Base-by-base conservation (phyloP, 768 basidiomycete species). In the Boletus insuetus region DNA sequence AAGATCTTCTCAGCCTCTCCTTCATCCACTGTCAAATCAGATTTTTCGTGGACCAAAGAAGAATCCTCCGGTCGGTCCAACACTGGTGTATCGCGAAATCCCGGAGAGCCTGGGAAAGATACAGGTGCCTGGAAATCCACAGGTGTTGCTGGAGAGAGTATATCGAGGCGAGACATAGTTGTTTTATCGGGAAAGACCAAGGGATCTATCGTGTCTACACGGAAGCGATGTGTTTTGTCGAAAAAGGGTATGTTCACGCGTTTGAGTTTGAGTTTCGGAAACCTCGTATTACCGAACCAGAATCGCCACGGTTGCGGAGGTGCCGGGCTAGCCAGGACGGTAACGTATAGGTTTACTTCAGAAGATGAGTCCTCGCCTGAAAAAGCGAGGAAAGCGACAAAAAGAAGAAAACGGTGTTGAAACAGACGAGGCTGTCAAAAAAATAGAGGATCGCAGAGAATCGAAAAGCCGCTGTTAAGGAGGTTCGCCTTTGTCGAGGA, bases 291-390 rank as follows among this genome's bases (percentile, higher is more conserved):
- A 85, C 84, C 83, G 82, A 82, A 74, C 83, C 82, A 80, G 74
- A 76, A 80, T 87, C 87, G 85, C 88, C 85, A 79, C 84, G 85
- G 85, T 82, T 65, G 64, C 14, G 71, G 75, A 74, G 80, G 80
- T 74, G 79, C 82, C 81, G 81, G 79, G 75, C 78, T 80, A 78
- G 65, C 73, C 72, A 74, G 82, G 77, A 78, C 83, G 84, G 82
- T 79, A 77, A 74, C 54, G 54, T 38, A 40, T 53, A 49, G 62
- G 74, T 69, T 68, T 75, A 73, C 70, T 75, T 82, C 83, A 87
- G 80, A 77, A 77, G 76, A 78, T 1, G 77, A 60, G 76, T 80
- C 86, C 86, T 85, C 85, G 87, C 88, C 79, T 78, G 75, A 76
- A 70, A 69, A 73, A 79, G 84, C 83, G 86, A 87, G 84, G 86